Conservation (phyloP, 805 yeast genomes). For the Metschnikowia matae region DNA sequence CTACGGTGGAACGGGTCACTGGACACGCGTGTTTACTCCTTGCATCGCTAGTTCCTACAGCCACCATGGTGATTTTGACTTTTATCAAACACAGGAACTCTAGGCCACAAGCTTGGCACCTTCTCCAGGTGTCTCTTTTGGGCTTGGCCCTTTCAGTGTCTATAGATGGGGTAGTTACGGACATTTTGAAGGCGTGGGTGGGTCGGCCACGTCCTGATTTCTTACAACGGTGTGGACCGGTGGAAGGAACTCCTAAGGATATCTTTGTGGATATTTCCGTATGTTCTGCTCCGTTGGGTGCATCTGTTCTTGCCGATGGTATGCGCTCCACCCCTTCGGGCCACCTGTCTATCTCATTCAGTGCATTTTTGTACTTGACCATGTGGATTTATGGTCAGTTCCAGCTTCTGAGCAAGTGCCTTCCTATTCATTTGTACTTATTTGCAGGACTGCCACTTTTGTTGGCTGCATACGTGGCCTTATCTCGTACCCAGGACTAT, state of each 20-base stretch:
- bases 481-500: slow-evolving; percentile 26
- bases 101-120: slow-evolving; percentile 18
- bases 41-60: slow-evolving; percentile 25
- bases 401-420: slow-evolving; percentile 9
- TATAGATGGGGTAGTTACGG: slow-evolving; percentile 32
- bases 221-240: slow-evolving; percentile 16
- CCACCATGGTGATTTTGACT: slow-evolving; percentile 17
- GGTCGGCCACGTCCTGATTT: slow-evolving; percentile 22
- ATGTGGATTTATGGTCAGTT: slow-evolving; percentile 48
- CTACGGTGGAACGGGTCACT: slow-evolving; percentile 29
- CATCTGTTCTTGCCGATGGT: slow-evolving; percentile 41
- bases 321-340: slow-evolving; percentile 58
- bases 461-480: slow-evolving; percentile 24
- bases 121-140: slow-evolving; percentile 28
- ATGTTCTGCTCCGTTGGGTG: slow-evolving; percentile 25
- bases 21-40: slow-evolving; percentile 24
- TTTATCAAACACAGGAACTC: slow-evolving; percentile 9
- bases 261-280: slow-evolving; percentile 20
- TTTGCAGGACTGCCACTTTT: slow-evolving; percentile 18
- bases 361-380: slow-evolving; percentile 44
- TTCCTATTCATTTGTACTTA: slow-evolving; percentile 11
- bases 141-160: slow-evolving; percentile 28
- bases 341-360: slow-evolving; percentile 51
- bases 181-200: slow-evolving; percentile 34
- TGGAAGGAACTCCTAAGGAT: slow-evolving; percentile 11